Conservation (phyloP, 2,329 filamentous ascomycete species). For the Dryadomyces quercivorus region DNA sequence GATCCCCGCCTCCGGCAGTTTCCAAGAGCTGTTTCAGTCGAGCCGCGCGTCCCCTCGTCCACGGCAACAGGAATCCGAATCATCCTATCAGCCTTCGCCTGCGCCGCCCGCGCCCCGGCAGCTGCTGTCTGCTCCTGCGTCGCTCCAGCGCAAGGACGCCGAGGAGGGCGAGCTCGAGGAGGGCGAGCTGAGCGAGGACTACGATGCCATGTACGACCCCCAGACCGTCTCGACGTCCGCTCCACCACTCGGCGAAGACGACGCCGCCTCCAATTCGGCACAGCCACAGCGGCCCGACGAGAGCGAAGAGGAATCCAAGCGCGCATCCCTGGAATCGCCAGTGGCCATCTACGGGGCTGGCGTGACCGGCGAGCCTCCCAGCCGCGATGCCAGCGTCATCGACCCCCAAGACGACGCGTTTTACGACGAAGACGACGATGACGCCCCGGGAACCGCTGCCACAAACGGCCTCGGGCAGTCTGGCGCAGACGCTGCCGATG, state of each 20-base stretch:
- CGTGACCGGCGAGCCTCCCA: not conserved
- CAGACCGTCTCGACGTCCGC: constrained; percentile 8
- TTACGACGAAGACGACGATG: constrained; percentile 12
- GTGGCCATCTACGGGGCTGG: not conserved
- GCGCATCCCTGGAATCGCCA: not conserved
- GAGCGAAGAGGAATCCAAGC: not conserved
- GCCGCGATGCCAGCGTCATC: constrained; percentile 12
- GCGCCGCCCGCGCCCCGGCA: not conserved
- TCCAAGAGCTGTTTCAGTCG: constrained; percentile 1
- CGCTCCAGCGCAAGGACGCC: not conserved
- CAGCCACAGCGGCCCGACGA: constrained; percentile 14
- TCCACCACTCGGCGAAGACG: constrained; percentile 4
- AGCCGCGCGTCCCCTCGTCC: not conserved
- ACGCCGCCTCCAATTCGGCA: constrained; percentile 3
- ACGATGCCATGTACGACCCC: constrained; percentile 45
- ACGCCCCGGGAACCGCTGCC: constrained; percentile 3
- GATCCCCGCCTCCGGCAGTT: constrained; percentile 2
- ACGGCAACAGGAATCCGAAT: not conserved
- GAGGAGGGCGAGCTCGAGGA: constrained; percentile 40
- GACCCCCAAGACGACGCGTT: constrained; percentile 12
- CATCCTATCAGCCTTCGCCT: not conserved
- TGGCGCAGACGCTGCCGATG: constrained; percentile 6
- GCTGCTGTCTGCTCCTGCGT: no score
- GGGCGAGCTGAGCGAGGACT: constrained; percentile 60
- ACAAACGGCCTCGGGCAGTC: constrained; percentile 4